Evolutionary conservation across 2,329 filamentous ascomycete species (phyloP).

Genomic region (Trematosphaeria pertusa): DNA sequence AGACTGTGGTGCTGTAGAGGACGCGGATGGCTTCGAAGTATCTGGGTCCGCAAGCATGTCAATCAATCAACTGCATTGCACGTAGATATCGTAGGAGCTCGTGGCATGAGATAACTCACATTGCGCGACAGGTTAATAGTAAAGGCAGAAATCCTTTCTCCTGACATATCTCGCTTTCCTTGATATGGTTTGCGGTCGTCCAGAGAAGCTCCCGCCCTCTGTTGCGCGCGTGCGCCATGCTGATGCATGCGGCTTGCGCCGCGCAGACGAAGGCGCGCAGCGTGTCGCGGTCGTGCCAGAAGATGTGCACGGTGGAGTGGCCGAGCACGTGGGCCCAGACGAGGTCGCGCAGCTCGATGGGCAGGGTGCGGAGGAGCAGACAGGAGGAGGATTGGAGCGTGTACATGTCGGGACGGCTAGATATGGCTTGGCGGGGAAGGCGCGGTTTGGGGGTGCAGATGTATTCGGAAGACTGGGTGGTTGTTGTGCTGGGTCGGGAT

Average conservation of each 20-base stretch:
- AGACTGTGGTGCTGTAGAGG: constrained; percentile 7
- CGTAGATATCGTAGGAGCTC: too few species aligned
- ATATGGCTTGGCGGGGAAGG: neutral
- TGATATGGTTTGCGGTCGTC: neutral
- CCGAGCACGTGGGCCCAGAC: constrained; percentile 10
- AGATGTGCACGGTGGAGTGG: constrained; percentile 7
- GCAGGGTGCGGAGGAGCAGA: constrained; percentile 6
- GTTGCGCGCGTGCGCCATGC: constrained; percentile 1
- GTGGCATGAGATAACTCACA: constrained; percentile 9
- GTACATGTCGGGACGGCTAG: constrained; percentile 2
- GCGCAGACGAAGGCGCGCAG: constrained; percentile 8
- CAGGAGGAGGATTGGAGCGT: constrained; percentile 3
- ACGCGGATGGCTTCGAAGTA: constrained; percentile 9
- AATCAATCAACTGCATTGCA: too few species aligned
- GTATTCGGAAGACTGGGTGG: too few species aligned
- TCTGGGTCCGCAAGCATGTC: too few species aligned
- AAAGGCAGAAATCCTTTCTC: constrained; percentile 12
- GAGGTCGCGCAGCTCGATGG: constrained; percentile 10
- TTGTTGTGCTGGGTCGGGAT: too few species aligned
- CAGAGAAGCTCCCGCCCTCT: neutral
- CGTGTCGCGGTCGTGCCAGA: constrained; percentile 3
- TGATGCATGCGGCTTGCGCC: neutral
- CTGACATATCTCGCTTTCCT: constrained; percentile 1
- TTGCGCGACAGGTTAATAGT: constrained; percentile 7
- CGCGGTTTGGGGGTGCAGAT: neutral